Evolutionary conservation across 768 basidiomycete species (phyloP).

Genomic region (Pilatotrama ljubarskyi): DNA sequence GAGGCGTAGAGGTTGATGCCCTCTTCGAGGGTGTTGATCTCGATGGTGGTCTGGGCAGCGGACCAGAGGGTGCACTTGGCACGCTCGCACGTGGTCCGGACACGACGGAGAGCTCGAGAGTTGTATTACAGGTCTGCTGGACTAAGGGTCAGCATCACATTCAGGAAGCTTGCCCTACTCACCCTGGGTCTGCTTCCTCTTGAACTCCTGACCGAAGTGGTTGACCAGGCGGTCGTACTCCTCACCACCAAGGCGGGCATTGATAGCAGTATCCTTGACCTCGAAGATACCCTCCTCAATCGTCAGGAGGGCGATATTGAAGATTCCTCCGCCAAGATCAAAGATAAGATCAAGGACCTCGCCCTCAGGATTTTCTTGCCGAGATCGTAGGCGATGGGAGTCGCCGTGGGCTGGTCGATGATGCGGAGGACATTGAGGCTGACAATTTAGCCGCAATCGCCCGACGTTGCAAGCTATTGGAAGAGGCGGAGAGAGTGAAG

Average conservation of each 20-base stretch:
- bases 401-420: conserved; percentile 98
- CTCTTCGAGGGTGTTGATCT: conserved; percentile 97
- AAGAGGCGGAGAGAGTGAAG: conserved; percentile 95
- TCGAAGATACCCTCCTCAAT: conserved; percentile 98
- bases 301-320: conserved; percentile 94
- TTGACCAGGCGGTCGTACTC: conserved; percentile 98
- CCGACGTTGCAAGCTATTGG: conserved; percentile 98
- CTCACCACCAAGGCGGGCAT: conserved; percentile 97
- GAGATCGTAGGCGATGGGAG: conserved; percentile 97
- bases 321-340: conserved; percentile 98
- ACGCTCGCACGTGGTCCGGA: conserved; percentile 97
- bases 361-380: conserved; percentile 87
- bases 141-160: conserved; percentile 18
- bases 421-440: conserved; percentile 97
- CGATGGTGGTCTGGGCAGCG: no score
- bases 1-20: conserved; percentile 99
- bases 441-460: conserved; percentile 95
- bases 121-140: conserved; percentile 80
- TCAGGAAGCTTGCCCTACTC: conserved; percentile 26
- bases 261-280: conserved; percentile 97
- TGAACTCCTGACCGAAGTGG: conserved; percentile 96
- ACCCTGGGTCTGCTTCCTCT: conserved; percentile 97
- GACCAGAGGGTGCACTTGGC: conserved; percentile 98
- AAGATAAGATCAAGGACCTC: conserved; percentile 98
- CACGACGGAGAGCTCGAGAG: conserved; percentile 93